Conservation (phyloP, 2,329 filamentous ascomycete genomes). For the Tolypocladium tropicale region DNA sequence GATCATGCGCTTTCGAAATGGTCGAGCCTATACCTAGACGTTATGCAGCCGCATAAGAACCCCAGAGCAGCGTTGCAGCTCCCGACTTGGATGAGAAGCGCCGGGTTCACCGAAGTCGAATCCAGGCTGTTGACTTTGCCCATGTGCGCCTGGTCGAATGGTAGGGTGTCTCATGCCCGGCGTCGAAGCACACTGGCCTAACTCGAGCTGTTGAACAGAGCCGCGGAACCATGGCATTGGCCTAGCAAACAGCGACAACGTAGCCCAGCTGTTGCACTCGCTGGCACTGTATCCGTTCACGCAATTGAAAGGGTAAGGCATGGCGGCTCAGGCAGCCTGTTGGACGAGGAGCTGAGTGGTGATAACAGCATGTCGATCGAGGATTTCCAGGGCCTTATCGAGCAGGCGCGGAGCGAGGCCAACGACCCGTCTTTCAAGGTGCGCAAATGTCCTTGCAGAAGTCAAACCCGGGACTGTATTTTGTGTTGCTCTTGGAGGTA, state of each 20-base stretch:
- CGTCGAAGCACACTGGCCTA: not conserved
- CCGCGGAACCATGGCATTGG: constrained; percentile 43
- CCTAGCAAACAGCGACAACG: constrained; percentile 40
- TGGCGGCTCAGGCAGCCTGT: not conserved
- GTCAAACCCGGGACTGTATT: not conserved
- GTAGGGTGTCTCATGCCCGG: constrained; percentile 27
- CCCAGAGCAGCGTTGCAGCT: constrained; percentile 53
- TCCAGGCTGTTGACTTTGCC: constrained; percentile 54
- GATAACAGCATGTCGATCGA: constrained; percentile 40
- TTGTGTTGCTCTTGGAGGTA: not conserved
- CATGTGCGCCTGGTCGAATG: constrained; percentile 58
- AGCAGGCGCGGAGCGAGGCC: constrained; percentile 44
- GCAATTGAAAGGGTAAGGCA: constrained; percentile 33
- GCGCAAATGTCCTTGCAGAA: constrained; percentile 8
- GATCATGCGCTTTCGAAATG: constrained; percentile 56
- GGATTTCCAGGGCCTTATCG: constrained; percentile 47
- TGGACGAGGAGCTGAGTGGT: constrained; percentile 1
- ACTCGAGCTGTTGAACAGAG: constrained; percentile 23
- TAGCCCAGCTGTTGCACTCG: constrained; percentile 43
- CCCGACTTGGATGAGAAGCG: constrained; percentile 43
- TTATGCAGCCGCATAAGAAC: constrained; percentile 55
- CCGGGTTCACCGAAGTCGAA: constrained; percentile 61
- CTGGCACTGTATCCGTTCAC: constrained; percentile 47
- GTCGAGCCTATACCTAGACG: constrained; percentile 54
- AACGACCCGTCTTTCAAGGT: constrained; percentile 47